phyloP scores from a whole-genome alignment of 768 basidiomycete species.

The Boletus tomentosulus region DNA sequence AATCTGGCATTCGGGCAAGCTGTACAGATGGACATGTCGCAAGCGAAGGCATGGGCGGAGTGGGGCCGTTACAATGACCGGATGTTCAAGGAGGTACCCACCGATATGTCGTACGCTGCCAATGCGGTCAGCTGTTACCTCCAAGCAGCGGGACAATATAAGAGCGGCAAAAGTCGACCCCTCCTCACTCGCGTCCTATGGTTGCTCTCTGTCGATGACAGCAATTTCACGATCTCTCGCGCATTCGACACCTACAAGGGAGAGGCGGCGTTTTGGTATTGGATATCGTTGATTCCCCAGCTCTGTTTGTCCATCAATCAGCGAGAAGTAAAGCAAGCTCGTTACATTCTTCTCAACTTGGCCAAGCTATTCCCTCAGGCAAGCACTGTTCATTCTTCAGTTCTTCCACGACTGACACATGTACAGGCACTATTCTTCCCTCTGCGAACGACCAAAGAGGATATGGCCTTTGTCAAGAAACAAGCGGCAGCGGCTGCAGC shows the following conservation, averaged over 20 bases:
- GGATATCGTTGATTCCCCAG: conserved; percentile 97
- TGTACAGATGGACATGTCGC: conserved; percentile 90
- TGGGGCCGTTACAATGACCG: conserved; percentile 95
- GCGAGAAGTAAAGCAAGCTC: conserved; percentile 89
- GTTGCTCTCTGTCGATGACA: conserved; percentile 92
- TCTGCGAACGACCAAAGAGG: conserved; percentile 78
- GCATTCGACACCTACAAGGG: conserved; percentile 95
- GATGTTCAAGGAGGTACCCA: conserved; percentile 84
- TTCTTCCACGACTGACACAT: conserved; percentile 6
- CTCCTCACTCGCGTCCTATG: conserved; percentile 91
- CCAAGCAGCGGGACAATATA: conserved; percentile 94
- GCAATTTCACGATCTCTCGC: conserved; percentile 60
- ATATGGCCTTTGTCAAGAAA: conserved; percentile 48
- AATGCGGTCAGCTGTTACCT: conserved; percentile 97
- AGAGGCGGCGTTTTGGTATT: conserved; percentile 96
- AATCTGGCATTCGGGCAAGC: conserved; percentile 91
- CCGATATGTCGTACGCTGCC: conserved; percentile 70
- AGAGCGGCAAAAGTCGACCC: conserved; percentile 88
- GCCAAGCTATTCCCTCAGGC: conserved; percentile 93
- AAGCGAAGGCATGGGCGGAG: conserved; percentile 97
- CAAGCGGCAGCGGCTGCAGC: conserved; percentile 36
- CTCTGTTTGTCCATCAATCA: conserved; percentile 85
- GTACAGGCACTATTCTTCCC: conserved; percentile 91
- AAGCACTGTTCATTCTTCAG: conserved; percentile 20
- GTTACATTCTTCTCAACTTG: conserved; percentile 82